Conservation (phyloP, 2,329 filamentous ascomycete species). For the Emmonsiellopsis sp. region DNA sequence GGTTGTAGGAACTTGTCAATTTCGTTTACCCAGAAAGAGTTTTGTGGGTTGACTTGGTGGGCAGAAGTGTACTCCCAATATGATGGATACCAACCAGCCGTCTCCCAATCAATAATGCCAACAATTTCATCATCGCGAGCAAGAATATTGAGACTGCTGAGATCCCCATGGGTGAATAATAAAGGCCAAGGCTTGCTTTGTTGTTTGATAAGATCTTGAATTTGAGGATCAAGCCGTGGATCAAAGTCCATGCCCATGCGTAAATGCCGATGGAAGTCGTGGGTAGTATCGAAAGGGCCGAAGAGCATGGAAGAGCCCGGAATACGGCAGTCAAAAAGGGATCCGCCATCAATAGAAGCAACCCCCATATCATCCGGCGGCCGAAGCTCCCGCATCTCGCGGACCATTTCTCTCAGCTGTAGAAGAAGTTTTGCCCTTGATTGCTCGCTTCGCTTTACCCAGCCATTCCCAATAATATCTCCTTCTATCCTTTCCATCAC, state of each 20-base stretch:
- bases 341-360: conserved; percentile 24
- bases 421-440: conserved; percentile 28
- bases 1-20: conserved; percentile 1
- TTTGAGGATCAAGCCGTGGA: conserved; percentile 14
- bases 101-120: conserved; percentile 10
- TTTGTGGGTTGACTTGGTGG: neutral
- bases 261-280: conserved; percentile 32
- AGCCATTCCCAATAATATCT: conserved; percentile 24
- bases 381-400: conserved; percentile 22
- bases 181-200: conserved; percentile 23
- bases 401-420: conserved; percentile 22
- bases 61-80: conserved; percentile 9
- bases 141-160: conserved; percentile 27
- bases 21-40: neutral
- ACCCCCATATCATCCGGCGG: conserved; percentile 18
- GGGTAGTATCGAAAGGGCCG: conserved; percentile 23
- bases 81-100: conserved; percentile 8
- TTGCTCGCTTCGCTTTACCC: conserved; percentile 22
- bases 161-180: conserved; percentile 45
- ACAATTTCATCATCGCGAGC: conserved; percentile 1
- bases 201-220: conserved; percentile 26
- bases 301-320: conserved; percentile 19
- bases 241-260: conserved; percentile 20
- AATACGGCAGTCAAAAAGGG: conserved; percentile 25
- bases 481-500: conserved; percentile 33